Conservation (phyloP, 164 flowering plant genomes). For the Piper longum region DNA sequence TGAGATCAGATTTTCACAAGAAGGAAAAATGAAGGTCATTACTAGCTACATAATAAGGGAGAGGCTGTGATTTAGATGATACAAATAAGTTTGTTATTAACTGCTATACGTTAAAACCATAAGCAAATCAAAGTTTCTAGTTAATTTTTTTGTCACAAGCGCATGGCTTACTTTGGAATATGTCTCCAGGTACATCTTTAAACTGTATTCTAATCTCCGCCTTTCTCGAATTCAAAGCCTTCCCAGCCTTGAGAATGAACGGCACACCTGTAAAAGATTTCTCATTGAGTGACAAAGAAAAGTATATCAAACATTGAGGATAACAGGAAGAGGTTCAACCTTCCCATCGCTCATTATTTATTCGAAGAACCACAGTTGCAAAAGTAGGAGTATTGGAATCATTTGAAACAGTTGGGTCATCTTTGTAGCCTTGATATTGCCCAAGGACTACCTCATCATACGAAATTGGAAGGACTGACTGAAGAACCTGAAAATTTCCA, state of each 20-base stretch:
- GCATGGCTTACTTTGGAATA: conserved; percentile 57
- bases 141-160: no score
- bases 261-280: conserved; percentile 62
- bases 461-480: conserved; percentile 64
- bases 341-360: conserved; percentile 99
- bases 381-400: conserved; percentile 90
- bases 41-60: not conserved
- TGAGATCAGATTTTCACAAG: not conserved
- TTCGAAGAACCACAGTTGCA: conserved; percentile 62
- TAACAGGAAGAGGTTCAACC: conserved; percentile 26
- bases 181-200: conserved; percentile 98
- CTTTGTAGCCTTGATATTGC: conserved; percentile 84
- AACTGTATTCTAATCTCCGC: conserved; percentile 95
- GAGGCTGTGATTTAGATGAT: no score
- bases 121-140: not conserved
- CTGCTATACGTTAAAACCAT: no score
- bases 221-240: conserved; percentile 85
- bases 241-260: conserved; percentile 88
- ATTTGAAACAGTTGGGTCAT: conserved; percentile 83
- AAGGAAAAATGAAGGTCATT: no score
- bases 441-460: conserved; percentile 92
- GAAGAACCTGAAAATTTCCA: conserved; percentile 60
- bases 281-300: not conserved
- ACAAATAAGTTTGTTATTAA: not conserved
- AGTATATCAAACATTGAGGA: not conserved